Percentiles rank a stretch among this genome's conserved stretches.
phyloP scores from a whole-genome alignment of 352 stramenopile species.

The Phytophthora uliginosa region DNA sequence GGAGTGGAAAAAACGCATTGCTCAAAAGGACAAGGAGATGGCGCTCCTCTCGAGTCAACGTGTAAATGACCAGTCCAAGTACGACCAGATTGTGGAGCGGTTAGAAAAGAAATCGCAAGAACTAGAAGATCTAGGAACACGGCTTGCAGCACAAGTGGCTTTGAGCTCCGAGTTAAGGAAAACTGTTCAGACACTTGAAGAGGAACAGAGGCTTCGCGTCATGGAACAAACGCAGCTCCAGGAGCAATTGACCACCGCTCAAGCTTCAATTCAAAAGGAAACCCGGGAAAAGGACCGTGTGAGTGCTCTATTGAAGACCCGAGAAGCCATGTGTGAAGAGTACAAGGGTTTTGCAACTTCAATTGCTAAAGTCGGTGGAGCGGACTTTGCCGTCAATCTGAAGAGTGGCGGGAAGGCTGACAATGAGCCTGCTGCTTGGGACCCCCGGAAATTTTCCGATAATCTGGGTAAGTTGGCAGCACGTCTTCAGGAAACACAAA shows the following conservation, averaged over 20 bases:
- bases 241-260: conserved; percentile 49
- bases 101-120: conserved; percentile 56
- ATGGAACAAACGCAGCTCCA: conserved; percentile 52
- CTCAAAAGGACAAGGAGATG: conserved; percentile 68
- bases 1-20: conserved; percentile 51
- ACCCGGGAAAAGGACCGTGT: conserved; percentile 28
- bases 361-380: conserved; percentile 26
- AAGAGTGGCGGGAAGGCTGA: conserved; percentile 19
- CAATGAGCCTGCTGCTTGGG: conserved; percentile 19
- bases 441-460: conserved; percentile 45
- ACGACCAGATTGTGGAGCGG: conserved; percentile 50
- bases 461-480: conserved; percentile 41
- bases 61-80: conserved; percentile 70
- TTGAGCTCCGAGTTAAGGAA: conserved; percentile 40
- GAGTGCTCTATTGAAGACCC: conserved; percentile 30
- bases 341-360: conserved; percentile 46
- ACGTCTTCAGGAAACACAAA: conserved; percentile 37
- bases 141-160: conserved; percentile 33
- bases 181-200: conserved; percentile 49
- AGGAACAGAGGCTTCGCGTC: conserved; percentile 36
- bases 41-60: conserved; percentile 48
- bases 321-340: conserved; percentile 34
- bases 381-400: conserved; percentile 15
- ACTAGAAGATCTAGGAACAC: conserved; percentile 41
- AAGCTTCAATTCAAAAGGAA: conserved; percentile 39